phyloP scores from a whole-genome alignment of 2,329 filamentous ascomycete genomes.

The Ophiocordyceps sinensis region DNA sequence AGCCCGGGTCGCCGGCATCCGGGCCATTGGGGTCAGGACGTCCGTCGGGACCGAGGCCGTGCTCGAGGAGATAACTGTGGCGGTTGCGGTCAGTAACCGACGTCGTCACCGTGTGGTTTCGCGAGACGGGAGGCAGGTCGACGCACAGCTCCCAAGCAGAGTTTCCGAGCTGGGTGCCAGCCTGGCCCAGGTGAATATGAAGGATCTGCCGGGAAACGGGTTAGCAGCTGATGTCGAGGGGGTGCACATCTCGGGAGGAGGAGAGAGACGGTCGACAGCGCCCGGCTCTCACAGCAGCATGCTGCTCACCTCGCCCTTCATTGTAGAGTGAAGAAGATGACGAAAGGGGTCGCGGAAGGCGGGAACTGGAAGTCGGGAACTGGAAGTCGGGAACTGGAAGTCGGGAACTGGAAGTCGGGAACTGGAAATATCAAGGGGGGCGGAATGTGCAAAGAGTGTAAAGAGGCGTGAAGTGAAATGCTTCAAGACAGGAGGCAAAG shows the following conservation, averaged over 20 bases:
- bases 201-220: slow-evolving; percentile 31
- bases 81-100: slow-evolving; percentile 8
- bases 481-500: no score
- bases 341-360: no score
- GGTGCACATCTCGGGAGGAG: slow-evolving; percentile 1
- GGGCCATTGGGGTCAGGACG: slow-evolving; percentile 45
- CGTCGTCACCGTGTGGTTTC: not conserved
- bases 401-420: no score
- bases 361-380: no score
- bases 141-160: slow-evolving; percentile 64
- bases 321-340: slow-evolving; percentile 19
- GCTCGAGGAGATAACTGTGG: slow-evolving; percentile 55
- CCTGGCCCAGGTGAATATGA: slow-evolving; percentile 52
- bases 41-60: slow-evolving; percentile 52
- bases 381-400: no score
- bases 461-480: no score
- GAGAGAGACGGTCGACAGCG: not conserved
- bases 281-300: not conserved
- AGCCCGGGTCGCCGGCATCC: slow-evolving; percentile 46
- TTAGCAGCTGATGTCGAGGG: slow-evolving; percentile 3
- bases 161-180: slow-evolving; percentile 61
- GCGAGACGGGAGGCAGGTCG: slow-evolving; percentile 1
- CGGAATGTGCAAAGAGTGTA: no score
- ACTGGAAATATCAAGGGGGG: no score
- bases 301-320: slow-evolving; percentile 41